Evolutionary conservation across 2,329 filamentous ascomycete genomes (phyloP).

Genomic region (Fusarium sp.): DNA sequence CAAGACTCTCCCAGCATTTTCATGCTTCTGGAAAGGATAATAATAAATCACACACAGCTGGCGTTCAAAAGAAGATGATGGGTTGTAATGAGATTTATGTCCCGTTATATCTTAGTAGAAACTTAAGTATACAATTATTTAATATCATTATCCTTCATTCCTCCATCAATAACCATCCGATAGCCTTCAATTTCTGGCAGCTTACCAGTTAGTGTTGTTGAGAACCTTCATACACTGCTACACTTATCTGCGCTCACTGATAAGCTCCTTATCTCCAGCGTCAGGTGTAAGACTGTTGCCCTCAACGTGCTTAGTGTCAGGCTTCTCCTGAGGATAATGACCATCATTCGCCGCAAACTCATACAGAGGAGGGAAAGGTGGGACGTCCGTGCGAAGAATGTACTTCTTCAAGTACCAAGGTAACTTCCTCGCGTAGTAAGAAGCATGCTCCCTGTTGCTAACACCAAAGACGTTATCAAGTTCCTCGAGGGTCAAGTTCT

Average conservation of each 20-base stretch:
- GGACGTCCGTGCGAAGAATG: conserved; percentile 45
- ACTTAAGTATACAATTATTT: no score
- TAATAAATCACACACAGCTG: no score
- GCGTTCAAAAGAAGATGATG: no score
- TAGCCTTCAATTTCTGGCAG: neutral
- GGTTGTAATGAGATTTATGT: no score
- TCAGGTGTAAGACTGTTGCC: fast-evolving
- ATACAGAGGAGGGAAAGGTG: conserved; percentile 50
- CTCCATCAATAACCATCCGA: no score
- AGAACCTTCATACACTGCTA: neutral
- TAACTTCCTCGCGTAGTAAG: conserved; percentile 49
- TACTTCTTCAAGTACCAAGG: conserved; percentile 52
- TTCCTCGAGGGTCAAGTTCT: conserved; percentile 52
- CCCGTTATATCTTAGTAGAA: no score
- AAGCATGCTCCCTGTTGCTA: conserved; percentile 47
- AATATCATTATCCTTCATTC: no score
- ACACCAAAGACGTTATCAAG: conserved; percentile 52
- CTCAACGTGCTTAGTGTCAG: conserved; percentile 17
- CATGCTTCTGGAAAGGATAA: no score
- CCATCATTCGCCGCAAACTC: conserved; percentile 43
- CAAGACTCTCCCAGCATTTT: no score
- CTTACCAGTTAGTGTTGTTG: neutral
- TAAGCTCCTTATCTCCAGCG: neutral
- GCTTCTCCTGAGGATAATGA: conserved; percentile 33
- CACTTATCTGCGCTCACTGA: neutral